A percentile compares a stretch with the other conserved stretches of the same genome.
These are phyloP conservation scores for Ogataea hybrid DNA, from an alignment of 1,139 yeast species.

Conservation along the genomic window DNA sequence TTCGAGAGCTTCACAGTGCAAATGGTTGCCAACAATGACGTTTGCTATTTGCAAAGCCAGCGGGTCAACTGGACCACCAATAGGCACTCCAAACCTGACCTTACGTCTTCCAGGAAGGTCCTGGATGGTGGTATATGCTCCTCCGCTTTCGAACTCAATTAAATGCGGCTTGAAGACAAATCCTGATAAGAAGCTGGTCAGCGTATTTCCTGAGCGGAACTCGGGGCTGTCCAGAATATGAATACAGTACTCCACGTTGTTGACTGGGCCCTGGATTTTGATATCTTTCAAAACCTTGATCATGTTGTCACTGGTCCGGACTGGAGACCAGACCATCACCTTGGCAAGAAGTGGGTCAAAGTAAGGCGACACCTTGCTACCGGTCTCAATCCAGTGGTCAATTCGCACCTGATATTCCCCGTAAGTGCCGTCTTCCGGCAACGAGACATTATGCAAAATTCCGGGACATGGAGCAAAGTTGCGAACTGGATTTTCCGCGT, in stretches of 20 bases:
- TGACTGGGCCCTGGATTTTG: slow-evolving; percentile 35
- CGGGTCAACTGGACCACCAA: slow-evolving; percentile 37
- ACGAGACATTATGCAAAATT: slow-evolving; percentile 33
- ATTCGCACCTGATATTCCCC: slow-evolving; percentile 30
- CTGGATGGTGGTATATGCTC: slow-evolving; percentile 38
- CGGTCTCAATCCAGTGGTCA: slow-evolving; percentile 40
- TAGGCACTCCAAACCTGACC: slow-evolving; percentile 35
- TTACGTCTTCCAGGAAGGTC: slow-evolving; percentile 36
- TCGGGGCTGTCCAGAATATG: slow-evolving; percentile 29
- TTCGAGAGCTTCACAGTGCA: slow-evolving; percentile 32
- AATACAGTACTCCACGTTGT: slow-evolving; percentile 35
- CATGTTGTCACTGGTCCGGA: slow-evolving; percentile 31
- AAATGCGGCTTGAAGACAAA: slow-evolving; percentile 32
- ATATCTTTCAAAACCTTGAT: slow-evolving; percentile 29
- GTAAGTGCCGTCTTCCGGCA: slow-evolving; percentile 22
- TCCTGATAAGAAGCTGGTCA: slow-evolving; percentile 32
- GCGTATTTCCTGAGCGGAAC: slow-evolving; percentile 31
- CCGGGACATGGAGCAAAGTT: slow-evolving; percentile 41
- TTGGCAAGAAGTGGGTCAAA: slow-evolving; percentile 40
- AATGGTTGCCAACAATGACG: slow-evolving; percentile 34
- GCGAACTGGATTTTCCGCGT: slow-evolving; percentile 39
- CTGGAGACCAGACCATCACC: slow-evolving; percentile 37
- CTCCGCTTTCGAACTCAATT: slow-evolving; percentile 34
- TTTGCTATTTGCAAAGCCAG: slow-evolving; percentile 36
- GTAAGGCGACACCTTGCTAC: slow-evolving; percentile 37